These are phyloP conservation scores for Xylaria sp. DNA, from an alignment of 2,329 filamentous ascomycete genomes.

Conservation along the genomic window DNA sequence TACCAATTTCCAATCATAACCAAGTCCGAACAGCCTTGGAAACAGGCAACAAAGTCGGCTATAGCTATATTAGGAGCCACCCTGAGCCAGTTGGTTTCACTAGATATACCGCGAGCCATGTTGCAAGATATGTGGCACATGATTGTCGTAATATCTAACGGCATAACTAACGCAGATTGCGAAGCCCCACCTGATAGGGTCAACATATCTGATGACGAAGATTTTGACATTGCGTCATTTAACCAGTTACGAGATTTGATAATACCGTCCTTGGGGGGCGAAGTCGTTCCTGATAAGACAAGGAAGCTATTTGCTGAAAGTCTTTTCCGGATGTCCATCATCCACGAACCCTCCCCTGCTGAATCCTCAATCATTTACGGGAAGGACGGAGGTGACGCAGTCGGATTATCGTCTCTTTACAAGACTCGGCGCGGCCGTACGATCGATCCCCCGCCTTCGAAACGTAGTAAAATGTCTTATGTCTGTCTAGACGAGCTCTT, in stretches of 20 bases:
- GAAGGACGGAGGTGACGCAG: slow-evolving; percentile 49
- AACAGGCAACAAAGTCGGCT: slow-evolving; percentile 76
- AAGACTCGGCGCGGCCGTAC: slow-evolving; percentile 76
- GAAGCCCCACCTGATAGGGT: slow-evolving; percentile 56
- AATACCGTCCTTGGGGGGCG: slow-evolving; percentile 75
- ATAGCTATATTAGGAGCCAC: slow-evolving; percentile 74
- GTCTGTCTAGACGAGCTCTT: slow-evolving; percentile 84
- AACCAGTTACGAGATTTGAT: slow-evolving; percentile 74
- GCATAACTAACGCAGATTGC: slow-evolving; percentile 75
- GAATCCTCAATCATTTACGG: slow-evolving; percentile 69
- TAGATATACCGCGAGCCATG: slow-evolving; percentile 57
- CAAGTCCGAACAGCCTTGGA: slow-evolving; percentile 79
- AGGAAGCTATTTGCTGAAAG: slow-evolving; percentile 77
- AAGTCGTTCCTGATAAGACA: slow-evolving; percentile 71
- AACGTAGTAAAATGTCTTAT: slow-evolving; percentile 78
- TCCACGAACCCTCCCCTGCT: slow-evolving; percentile 70
- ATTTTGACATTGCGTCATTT: slow-evolving; percentile 84
- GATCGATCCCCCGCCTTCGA: slow-evolving; percentile 70
- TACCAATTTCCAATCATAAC: slow-evolving; percentile 80
- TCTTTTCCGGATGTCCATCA: slow-evolving; percentile 83
- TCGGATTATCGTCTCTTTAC: slow-evolving; percentile 71
- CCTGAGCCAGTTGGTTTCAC: slow-evolving; percentile 67
- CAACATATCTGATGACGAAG: slow-evolving; percentile 73
- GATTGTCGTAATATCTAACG: slow-evolving; percentile 72
- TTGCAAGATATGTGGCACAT: slow-evolving; percentile 74